Base-by-base conservation (phyloP, 345 rosid species). In the Ceriops decandra region DNA sequence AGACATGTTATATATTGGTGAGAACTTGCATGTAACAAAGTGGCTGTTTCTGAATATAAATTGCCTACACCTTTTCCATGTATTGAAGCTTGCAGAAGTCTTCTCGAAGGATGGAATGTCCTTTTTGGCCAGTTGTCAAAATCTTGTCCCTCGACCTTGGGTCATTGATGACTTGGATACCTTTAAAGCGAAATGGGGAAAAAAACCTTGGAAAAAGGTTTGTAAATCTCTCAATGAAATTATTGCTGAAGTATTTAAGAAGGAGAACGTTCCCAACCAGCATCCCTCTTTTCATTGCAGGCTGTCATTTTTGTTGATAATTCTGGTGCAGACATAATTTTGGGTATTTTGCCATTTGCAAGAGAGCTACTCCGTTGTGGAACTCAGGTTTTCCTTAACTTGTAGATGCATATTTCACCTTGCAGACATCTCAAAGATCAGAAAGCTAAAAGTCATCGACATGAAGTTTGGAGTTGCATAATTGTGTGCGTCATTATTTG, bases 91-190 rank as follows among this genome's bases (percentile, higher is more conserved):
- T 74, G 98, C 99, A 21, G 98, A 95, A 89, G 93, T 92, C 51
- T 95, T 95, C 85, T 90, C 97, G 8, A 95, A 21, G 74, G 96
- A 95, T 56, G 97, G 98, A n/a, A 92, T 95, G 91, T 88, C 99
- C 33, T 95, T 95, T 68, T 74, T 88, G 74, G 97, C 98, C 70
- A 95, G 92, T 60, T 90, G 88, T 83, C 97, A 95, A 79, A 95
- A 88, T 85, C 84, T 95, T 73, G 88, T 88, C 60, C 74, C 97
- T 49, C 82, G 96, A 46, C 99, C 99, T 32, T 95, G 98, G 97
- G 99, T 90, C 57, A 80, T 92, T 70, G 99, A 95, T 85, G 98
- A 95, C 72, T 75, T 95, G 67, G 98, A 92, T 2, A 62, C 73
- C 72, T 95, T 95, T 70, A 86, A 85, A 83, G 82, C 73, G 63